Percentiles rank a stretch among this genome's conserved stretches.
phyloP scores from a whole-genome alignment of 352 stramenopile species.

The Globisporangium cederbergense region DNA sequence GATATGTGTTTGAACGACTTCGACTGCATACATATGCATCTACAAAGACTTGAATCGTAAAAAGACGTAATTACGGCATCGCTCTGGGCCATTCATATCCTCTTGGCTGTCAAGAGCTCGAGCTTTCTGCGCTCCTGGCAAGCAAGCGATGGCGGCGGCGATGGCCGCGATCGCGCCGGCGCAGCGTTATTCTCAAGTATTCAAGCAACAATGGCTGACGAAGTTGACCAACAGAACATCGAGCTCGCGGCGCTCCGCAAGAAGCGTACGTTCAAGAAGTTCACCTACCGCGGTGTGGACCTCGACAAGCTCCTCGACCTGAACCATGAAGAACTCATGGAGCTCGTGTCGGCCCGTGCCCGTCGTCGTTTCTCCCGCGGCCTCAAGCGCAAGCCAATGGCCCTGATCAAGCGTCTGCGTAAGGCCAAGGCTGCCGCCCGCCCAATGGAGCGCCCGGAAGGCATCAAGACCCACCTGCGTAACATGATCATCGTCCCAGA shows the following conservation, averaged over 20 bases:
- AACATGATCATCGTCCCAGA: slow-evolving; percentile 99
- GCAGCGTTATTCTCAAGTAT: slow-evolving; percentile 18
- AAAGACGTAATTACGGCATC: slow-evolving; percentile 5
- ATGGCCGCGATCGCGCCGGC: not conserved
- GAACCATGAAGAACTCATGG: slow-evolving; percentile 99
- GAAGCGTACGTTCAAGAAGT: slow-evolving; percentile 99
- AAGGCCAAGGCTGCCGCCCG: slow-evolving; percentile 98
- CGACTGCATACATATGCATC: not conserved
- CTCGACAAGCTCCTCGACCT: slow-evolving; percentile 99
- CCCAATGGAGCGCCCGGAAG: slow-evolving; percentile 96
- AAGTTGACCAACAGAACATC: slow-evolving; percentile 67
- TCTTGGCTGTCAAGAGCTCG: not conserved
- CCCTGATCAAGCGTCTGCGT: slow-evolving; percentile 98
- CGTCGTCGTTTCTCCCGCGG: slow-evolving; percentile 98
- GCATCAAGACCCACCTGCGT: slow-evolving; percentile 99
- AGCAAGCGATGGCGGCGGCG: not conserved
- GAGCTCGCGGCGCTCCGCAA: slow-evolving; percentile 96
- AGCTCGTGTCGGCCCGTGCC: slow-evolving; percentile 94
- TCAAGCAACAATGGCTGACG: slow-evolving; percentile 34
- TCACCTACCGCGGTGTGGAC: slow-evolving; percentile 99
- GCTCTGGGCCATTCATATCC: slow-evolving; percentile 18
- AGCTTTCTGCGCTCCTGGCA: not conserved
- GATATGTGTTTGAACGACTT: not conserved
- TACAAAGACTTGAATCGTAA: not conserved
- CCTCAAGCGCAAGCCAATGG: slow-evolving; percentile 99